A percentile compares a stretch with the other conserved stretches of the same genome.
Conservation (phyloP, 441 rosid species). For the Biscutella laevigata region DNA sequence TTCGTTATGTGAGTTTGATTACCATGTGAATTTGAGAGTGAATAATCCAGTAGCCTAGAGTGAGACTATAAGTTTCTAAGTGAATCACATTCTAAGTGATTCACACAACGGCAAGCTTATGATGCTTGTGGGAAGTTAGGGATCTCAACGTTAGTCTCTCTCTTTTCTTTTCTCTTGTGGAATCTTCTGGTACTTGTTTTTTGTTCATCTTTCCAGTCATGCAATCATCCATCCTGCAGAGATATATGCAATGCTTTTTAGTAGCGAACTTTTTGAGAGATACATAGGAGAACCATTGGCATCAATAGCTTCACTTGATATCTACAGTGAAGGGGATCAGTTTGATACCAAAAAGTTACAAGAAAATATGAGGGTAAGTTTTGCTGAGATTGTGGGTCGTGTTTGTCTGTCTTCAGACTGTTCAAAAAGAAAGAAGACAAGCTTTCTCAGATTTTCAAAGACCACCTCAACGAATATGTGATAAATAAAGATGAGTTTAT, state of each 20-base stretch:
- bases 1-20: conserved; percentile 2
- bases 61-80: too few relatives aligned
- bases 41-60: not conserved
- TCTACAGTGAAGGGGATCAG: conserved; percentile 73
- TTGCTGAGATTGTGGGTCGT: conserved; percentile 7
- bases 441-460: conserved; percentile 60
- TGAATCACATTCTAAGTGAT: conserved; percentile 93
- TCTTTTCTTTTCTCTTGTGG: too few relatives aligned
- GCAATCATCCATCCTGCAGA: conserved; percentile 85
- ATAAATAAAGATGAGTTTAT: conserved; percentile 66
- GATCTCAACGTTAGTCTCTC: conserved; percentile 75
- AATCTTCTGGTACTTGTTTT: conserved; percentile 7
- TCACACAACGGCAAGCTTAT: conserved; percentile 87
- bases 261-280: conserved; percentile 84
- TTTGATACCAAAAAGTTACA: conserved; percentile 71
- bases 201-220: conserved; percentile 43
- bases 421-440: conserved; percentile 93
- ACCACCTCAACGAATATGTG: conserved; percentile 65
- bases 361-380: conserved; percentile 74
- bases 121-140: conserved; percentile 88
- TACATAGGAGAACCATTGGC: conserved; percentile 94
- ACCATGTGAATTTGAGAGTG: not conserved
- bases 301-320: conserved; percentile 81
- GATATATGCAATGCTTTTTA: conserved; percentile 85
- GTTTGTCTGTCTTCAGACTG: conserved; percentile 44